Evolutionary conservation across 805 yeast genomes (phyloP).

Genomic region (Spathaspora boniae): DNA sequence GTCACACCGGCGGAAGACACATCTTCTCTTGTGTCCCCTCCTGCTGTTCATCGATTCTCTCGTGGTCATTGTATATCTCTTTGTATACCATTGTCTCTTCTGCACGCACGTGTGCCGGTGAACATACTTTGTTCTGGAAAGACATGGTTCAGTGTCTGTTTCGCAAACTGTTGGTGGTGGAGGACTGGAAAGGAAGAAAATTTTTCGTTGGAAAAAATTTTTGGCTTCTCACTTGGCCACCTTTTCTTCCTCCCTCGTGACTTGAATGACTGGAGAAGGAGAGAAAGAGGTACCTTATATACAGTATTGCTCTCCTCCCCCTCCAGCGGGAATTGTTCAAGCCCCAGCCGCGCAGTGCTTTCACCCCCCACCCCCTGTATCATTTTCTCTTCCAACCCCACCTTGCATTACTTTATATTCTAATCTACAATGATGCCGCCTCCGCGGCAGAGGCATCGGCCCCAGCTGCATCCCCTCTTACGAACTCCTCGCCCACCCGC

Average conservation of each 20-base stretch:
- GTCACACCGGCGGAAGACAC: too few species aligned
- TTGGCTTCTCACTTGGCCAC: not conserved
- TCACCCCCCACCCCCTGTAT: too few species aligned
- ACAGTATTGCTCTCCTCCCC: too few species aligned
- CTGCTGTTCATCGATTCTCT: too few species aligned
- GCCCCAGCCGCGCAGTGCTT: too few species aligned
- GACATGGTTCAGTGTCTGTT: slow-evolving; percentile 30
- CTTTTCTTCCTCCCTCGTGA: slow-evolving; percentile 1
- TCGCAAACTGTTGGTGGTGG: slow-evolving; percentile 2
- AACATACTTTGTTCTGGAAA: slow-evolving; percentile 47
- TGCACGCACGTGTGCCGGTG: not conserved
- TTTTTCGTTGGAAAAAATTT: slow-evolving; percentile 4
- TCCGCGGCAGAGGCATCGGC: too few species aligned
- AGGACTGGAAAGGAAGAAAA: slow-evolving; percentile 1
- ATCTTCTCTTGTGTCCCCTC: too few species aligned
- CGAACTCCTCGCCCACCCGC: slow-evolving; percentile 45
- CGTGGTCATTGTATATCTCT: too few species aligned
- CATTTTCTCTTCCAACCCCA: not conserved
- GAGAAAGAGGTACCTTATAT: not conserved
- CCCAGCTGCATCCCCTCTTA: too few species aligned
- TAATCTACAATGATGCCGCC: not conserved
- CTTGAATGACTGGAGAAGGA: not conserved
- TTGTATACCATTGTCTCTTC: too few species aligned
- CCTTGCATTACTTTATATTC: not conserved
- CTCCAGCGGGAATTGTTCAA: too few species aligned